Conservation (phyloP, 192 early-diverging fungal genomes). For the Helicostylum pulchrum region DNA sequence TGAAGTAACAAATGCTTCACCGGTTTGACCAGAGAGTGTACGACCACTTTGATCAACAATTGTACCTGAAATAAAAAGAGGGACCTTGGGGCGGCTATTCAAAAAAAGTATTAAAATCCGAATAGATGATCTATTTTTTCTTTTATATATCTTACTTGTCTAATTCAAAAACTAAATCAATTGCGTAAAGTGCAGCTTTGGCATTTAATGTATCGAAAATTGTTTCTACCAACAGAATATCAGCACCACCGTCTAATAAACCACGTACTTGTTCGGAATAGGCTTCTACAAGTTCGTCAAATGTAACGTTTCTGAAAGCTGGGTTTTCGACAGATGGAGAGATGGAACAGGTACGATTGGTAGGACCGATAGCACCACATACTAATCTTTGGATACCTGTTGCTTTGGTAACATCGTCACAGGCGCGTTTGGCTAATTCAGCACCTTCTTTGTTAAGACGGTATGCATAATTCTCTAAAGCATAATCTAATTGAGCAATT, state of each 20-base stretch:
- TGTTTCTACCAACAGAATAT: conserved; percentile 92
- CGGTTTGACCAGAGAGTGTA: conserved; percentile 95
- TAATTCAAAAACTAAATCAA: conserved; percentile 81
- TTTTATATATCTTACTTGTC: conserved; percentile 52
- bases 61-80: conserved; percentile 83
- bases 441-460: conserved; percentile 90
- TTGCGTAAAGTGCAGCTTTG: conserved; percentile 92
- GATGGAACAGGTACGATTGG: conserved; percentile 94
- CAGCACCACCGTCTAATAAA: conserved; percentile 90
- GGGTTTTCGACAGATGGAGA: conserved; percentile 97
- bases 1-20: conserved; percentile 91
- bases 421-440: conserved; percentile 80
- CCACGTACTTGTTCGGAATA: conserved; percentile 89
- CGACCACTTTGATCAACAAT: conserved; percentile 97
- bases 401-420: conserved; percentile 55
- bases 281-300: conserved; percentile 90
- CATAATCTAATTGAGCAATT: conserved; percentile 93
- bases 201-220: conserved; percentile 98
- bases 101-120: conserved; percentile 14
- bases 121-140: conserved; percentile 22
- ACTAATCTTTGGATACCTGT: conserved; percentile 85
- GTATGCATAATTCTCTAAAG: conserved; percentile 81
- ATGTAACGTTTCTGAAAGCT: conserved; percentile 89
- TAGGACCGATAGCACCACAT: conserved; percentile 84
- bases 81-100: conserved; percentile 45